A percentile compares a stretch with the other conserved stretches of the same genome.
Conservation (phyloP, 2,329 filamentous ascomycete genomes). For the Orbilia oligospora region DNA sequence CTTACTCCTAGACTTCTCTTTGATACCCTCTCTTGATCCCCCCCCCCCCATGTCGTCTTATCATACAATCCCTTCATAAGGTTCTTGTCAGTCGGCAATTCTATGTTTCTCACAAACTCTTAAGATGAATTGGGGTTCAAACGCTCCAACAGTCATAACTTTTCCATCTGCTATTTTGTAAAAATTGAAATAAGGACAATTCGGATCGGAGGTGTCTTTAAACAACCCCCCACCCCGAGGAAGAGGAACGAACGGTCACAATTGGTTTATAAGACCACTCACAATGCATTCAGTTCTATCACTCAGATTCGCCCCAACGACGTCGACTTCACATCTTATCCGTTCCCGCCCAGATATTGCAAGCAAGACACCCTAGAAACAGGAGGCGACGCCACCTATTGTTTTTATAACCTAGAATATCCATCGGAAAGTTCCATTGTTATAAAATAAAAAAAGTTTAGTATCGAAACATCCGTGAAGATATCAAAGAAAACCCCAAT, state of each 20-base stretch:
- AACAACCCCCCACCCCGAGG: conserved; percentile 75
- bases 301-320: conserved; percentile 97
- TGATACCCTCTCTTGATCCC: conserved; percentile 75
- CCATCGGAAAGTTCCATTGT: no score
- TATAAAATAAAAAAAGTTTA: no score
- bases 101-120: conserved; percentile 77
- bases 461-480: background rate
- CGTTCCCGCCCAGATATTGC: conserved; percentile 78
- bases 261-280: no score
- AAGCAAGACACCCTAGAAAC: conserved; percentile 85
- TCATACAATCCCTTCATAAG: conserved; percentile 73
- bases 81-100: conserved; percentile 70
- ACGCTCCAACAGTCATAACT: conserved; percentile 86
- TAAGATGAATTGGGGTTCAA: conserved; percentile 89
- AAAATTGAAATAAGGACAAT: conserved; percentile 87
- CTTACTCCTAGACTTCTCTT: conserved; percentile 76
- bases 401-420: no score
- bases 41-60: conserved; percentile 76
- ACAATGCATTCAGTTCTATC: conserved; percentile 85
- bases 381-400: conserved; percentile 79
- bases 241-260: conserved; percentile 74
- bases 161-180: conserved; percentile 85
- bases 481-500: background rate
- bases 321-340: conserved; percentile 81
- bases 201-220: conserved; percentile 86